Evolutionary conservation across 208 protist genomes (phyloP).

Genomic region (Angomonas deanei): DNA sequence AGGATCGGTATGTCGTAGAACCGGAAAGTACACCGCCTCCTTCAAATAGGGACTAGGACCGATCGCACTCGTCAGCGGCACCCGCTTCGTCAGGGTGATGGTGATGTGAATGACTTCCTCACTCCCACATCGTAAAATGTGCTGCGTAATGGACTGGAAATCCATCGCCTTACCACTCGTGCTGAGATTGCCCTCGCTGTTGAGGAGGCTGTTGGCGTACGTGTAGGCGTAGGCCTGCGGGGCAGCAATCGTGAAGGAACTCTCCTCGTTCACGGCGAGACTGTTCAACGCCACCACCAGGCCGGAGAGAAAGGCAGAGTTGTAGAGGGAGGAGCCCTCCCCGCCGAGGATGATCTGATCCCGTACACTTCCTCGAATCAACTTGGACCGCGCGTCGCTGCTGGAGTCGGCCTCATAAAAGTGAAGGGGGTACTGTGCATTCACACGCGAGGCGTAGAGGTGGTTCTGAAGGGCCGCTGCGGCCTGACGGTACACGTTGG

Average conservation of each 20-base stretch:
- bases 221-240: slow-evolving; percentile 8
- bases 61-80: neutral
- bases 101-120: neutral
- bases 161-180: neutral
- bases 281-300: slow-evolving; percentile 12
- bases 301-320: slow-evolving; percentile 14
- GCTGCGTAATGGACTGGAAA: neutral
- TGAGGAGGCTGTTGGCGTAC: neutral
- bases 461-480: slow-evolving; percentile 7
- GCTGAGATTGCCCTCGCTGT: neutral
- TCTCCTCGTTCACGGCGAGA: slow-evolving; percentile 8
- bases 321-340: slow-evolving; percentile 2
- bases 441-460: slow-evolving; percentile 3
- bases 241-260: slow-evolving; percentile 10
- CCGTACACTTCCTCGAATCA: neutral
- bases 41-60: neutral
- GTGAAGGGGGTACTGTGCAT: neutral
- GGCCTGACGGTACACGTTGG: neutral
- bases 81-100: neutral
- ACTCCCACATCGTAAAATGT: neutral
- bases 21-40: neutral
- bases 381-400: neutral
- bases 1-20: neutral
- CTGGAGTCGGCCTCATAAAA: neutral
- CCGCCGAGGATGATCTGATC: slow-evolving; percentile 8